phyloP scores from a whole-genome alignment of 192 early-diverging fungal genomes.

The Coemansia asiatica region DNA sequence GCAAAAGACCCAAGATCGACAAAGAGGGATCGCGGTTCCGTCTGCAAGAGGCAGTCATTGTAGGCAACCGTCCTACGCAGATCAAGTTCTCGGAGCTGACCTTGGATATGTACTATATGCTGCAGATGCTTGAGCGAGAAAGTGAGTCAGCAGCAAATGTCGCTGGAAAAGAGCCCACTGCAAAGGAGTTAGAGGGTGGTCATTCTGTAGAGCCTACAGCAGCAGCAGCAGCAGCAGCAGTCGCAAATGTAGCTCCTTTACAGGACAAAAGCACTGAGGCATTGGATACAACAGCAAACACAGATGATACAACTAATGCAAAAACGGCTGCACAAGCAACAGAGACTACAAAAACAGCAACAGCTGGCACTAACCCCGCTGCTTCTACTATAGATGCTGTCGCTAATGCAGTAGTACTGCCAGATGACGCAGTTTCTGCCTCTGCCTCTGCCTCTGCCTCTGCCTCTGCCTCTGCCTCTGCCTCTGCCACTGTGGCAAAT shows the following conservation, averaged over 20 bases:
- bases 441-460: neutral
- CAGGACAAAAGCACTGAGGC: neutral
- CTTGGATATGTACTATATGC: conserved; percentile 93
- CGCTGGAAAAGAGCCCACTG: neutral
- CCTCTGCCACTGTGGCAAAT: neutral
- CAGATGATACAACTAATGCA: neutral
- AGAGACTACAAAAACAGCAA: too few relatives aligned
- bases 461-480: neutral
- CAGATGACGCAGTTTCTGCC: neutral
- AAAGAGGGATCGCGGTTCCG: conserved; percentile 36
- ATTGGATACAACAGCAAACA: neutral
- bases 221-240: conserved; percentile 3
- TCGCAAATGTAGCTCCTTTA: neutral
- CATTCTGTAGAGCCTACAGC: neutral
- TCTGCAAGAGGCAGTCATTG: conserved; percentile 93
- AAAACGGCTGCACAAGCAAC: too few relatives aligned
- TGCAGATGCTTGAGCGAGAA: conserved; percentile 81
- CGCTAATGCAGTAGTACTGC: too few relatives aligned
- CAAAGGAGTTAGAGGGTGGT: neutral
- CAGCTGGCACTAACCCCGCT: too few relatives aligned
- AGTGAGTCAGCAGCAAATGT: conserved; percentile 7
- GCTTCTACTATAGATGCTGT: neutral
- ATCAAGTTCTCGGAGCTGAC: conserved; percentile 98
- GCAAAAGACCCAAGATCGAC: conserved; percentile 20
- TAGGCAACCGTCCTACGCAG: conserved; percentile 93